Evolutionary conservation across 306 rosid species (phyloP).

Genomic region (Cucurbita maxima): DNA sequence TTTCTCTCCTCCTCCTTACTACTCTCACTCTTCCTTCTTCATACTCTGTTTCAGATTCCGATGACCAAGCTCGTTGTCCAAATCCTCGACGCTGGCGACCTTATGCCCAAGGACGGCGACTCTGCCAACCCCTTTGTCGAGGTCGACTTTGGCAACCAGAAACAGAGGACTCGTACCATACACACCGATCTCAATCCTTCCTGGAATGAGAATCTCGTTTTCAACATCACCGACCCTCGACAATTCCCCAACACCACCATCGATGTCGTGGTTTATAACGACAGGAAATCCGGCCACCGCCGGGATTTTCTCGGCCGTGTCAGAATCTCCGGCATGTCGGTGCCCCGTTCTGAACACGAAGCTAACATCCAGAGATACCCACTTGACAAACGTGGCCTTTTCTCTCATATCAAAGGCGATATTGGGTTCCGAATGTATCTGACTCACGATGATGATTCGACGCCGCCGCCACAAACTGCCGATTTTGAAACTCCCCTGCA

Average conservation of each 20-base stretch:
- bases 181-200: conserved; percentile 51
- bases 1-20: background rate
- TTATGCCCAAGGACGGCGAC: conserved; percentile 73
- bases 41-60: background rate
- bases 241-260: conserved; percentile 44
- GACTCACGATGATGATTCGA: conserved; percentile 8
- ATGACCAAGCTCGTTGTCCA: conserved; percentile 58
- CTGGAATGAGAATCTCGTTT: conserved; percentile 62
- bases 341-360: conserved; percentile 47
- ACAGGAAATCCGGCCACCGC: conserved; percentile 20
- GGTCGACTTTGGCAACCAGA: conserved; percentile 40
- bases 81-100: conserved; percentile 55
- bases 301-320: conserved; percentile 69
- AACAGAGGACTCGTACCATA: conserved; percentile 46
- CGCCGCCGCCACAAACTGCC: background rate
- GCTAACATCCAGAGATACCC: conserved; percentile 56
- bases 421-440: conserved; percentile 50
- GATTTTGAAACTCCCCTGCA: conserved; percentile 30
- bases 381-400: conserved; percentile 57
- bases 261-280: conserved; percentile 42
- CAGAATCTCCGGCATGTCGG: conserved; percentile 41
- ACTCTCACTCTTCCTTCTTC: conserved; percentile 7
- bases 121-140: conserved; percentile 68
- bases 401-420: conserved; percentile 60
- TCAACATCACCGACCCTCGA: conserved; percentile 28